These are phyloP conservation scores for Ustulina deusta DNA, from an alignment of 2,329 filamentous ascomycete genomes.

Conservation along the genomic window DNA sequence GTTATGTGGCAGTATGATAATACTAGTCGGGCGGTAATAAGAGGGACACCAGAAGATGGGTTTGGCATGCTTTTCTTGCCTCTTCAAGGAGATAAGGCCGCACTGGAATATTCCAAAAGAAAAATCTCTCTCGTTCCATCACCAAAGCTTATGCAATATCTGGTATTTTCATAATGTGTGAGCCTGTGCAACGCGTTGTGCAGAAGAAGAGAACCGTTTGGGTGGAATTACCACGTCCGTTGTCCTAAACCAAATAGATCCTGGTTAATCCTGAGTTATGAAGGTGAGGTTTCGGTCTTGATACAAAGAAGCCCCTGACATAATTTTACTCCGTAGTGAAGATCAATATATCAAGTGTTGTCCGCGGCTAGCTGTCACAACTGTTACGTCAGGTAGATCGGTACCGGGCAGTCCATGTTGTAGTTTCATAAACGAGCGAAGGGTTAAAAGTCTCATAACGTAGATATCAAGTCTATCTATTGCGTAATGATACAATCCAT, in stretches of 20 bases:
- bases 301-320: too few species aligned
- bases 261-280: too few species aligned
- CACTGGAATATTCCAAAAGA: too few species aligned
- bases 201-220: too few species aligned
- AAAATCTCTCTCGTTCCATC: too few species aligned
- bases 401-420: not conserved
- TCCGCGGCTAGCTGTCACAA: not conserved
- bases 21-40: not conserved
- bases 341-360: not conserved
- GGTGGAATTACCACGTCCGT: too few species aligned
- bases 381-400: not conserved
- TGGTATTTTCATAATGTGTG: not conserved
- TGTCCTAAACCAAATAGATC: too few species aligned
- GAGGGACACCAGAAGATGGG: not conserved
- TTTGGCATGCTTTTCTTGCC: not conserved
- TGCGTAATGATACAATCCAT: constrained; percentile 20
- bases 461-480: constrained; percentile 15
- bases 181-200: not conserved
- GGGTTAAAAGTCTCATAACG: not conserved
- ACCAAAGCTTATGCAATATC: not conserved
- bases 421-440: not conserved
- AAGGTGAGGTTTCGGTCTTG: too few species aligned
- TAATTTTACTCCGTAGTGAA: not conserved
- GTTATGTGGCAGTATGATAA: too few species aligned
- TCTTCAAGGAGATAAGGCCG: not conserved